Percentiles rank a stretch among this genome's conserved stretches.
phyloP scores from a whole-genome alignment of 106 monocot genomes.

The Dendrobium officinale region DNA sequence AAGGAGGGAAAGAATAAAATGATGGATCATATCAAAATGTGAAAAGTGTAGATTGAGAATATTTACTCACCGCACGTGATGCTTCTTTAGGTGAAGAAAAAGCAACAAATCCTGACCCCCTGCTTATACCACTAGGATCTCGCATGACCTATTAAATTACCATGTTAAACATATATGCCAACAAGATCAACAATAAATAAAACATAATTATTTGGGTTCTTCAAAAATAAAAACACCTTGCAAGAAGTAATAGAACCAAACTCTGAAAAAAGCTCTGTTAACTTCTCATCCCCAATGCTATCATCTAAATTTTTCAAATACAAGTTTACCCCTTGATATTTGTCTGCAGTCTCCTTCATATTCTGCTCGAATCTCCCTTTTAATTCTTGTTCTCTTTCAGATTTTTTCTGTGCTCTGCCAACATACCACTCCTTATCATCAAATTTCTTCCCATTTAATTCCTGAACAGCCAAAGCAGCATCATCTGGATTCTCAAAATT shows the following conservation, averaged over 20 bases:
- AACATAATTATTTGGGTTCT: neutral
- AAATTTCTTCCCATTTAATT: slow-evolving; percentile 60
- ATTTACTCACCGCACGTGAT: slow-evolving; percentile 54
- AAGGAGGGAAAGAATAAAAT: neutral
- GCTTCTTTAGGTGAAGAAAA: slow-evolving; percentile 78
- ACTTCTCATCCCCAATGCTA: slow-evolving; percentile 58
- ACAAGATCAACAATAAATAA: neutral
- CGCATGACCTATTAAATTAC: slow-evolving; percentile 67
- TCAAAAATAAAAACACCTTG: slow-evolving; percentile 32
- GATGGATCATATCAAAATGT: neutral
- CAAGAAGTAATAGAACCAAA: slow-evolving; percentile 61
- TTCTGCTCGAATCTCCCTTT: slow-evolving; percentile 52
- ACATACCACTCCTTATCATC: slow-evolving; percentile 71
- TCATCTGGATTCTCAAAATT: slow-evolving; percentile 70
- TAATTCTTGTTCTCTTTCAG: slow-evolving; percentile 62
- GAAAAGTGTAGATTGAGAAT: neutral
- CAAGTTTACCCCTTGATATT: slow-evolving; percentile 57
- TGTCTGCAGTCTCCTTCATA: slow-evolving; percentile 44
- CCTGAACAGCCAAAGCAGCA: slow-evolving; percentile 59
- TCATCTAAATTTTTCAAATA: slow-evolving; percentile 78
- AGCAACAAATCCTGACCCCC: slow-evolving; percentile 96
- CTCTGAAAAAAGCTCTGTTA: slow-evolving; percentile 45
- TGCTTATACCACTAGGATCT: slow-evolving; percentile 75
- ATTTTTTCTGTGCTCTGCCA: slow-evolving; percentile 66
- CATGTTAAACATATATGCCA: neutral